A percentile compares a stretch with the other conserved stretches of the same genome.
Conservation (phyloP, 176 grass and related monocot species). For the Melocanna baccifera region DNA sequence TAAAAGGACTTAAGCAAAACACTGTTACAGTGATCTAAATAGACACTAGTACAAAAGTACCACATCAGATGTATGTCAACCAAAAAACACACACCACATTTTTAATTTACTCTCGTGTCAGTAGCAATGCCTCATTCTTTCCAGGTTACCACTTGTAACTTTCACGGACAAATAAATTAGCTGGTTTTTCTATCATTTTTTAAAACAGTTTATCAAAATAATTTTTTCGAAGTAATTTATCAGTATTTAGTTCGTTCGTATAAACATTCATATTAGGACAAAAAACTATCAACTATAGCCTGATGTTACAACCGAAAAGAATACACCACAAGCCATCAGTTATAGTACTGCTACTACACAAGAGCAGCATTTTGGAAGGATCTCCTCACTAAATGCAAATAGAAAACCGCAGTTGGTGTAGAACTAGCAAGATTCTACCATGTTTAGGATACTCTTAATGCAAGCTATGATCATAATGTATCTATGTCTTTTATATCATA, state of each 20-base stretch:
- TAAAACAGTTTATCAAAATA: accelerated
- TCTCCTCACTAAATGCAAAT: background rate
- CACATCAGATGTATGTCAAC: background rate
- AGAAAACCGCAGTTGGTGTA: background rate
- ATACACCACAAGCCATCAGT: background rate
- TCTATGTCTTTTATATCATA: too few relatives aligned
- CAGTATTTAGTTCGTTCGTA: too few relatives aligned
- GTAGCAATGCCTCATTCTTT: too few relatives aligned
- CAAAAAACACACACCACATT: background rate
- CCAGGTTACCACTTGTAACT: too few relatives aligned
- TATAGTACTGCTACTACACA: background rate
- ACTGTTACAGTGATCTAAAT: background rate
- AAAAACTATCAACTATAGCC: too few relatives aligned
- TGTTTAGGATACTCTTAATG: too few relatives aligned
- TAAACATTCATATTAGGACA: accelerated
- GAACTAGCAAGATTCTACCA: background rate
- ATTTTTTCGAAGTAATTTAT: too few relatives aligned
- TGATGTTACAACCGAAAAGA: too few relatives aligned
- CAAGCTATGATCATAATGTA: too few relatives aligned
- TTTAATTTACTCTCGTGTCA: background rate
- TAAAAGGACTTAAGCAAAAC: background rate
- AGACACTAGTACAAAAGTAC: background rate
- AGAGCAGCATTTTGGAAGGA: background rate
- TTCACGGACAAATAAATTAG: too few relatives aligned
- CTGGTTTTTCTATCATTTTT: too few relatives aligned